A percentile compares a stretch with the other conserved stretches of the same genome.
Conservation (phyloP, 495 filamentous ascomycete species). For the Tuber aestivum region DNA sequence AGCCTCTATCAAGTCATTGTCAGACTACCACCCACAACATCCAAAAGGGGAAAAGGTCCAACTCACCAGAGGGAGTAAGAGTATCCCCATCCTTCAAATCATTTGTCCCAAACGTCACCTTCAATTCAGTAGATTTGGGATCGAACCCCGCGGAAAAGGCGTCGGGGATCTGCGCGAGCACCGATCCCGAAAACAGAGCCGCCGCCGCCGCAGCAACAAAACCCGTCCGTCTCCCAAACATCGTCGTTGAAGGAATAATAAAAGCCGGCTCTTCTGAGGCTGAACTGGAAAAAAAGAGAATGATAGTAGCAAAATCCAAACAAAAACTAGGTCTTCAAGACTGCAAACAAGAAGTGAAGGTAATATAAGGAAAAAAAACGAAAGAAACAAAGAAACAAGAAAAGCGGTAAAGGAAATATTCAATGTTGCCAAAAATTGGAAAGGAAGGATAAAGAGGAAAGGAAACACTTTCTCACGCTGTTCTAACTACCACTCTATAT, state of each 20-base stretch:
- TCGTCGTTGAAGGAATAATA: too few relatives aligned
- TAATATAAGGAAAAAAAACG: conserved; percentile 7
- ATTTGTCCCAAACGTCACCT: conserved; percentile 10
- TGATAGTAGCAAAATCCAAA: conserved; percentile 14
- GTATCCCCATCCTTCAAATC: conserved; percentile 22
- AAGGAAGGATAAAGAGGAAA: neutral
- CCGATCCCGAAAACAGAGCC: conserved; percentile 23
- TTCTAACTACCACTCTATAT: conserved; percentile 12
- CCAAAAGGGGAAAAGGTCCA: conserved; percentile 3
- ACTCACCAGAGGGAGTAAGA: conserved; percentile 13
- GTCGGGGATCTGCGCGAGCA: conserved; percentile 26
- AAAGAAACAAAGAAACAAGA: conserved; percentile 20
- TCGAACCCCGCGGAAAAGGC: conserved; percentile 31
- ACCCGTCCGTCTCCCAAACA: conserved; percentile 21
- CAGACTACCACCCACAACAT: neutral
- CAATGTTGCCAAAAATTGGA: conserved; percentile 4
- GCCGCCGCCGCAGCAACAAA: conserved; percentile 20
- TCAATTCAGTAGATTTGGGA: conserved; percentile 13
- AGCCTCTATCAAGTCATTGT: conserved; percentile 14
- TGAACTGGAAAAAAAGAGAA: conserved; percentile 13
- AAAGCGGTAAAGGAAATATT: conserved; percentile 10
- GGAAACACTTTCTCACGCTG: conserved; percentile 13
- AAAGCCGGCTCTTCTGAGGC: conserved; percentile 10
- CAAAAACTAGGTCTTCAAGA: conserved; percentile 28
- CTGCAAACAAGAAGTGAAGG: conserved; percentile 20